Base-by-base conservation (phyloP, 306 rosid species). In the Glycine tomentella region DNA sequence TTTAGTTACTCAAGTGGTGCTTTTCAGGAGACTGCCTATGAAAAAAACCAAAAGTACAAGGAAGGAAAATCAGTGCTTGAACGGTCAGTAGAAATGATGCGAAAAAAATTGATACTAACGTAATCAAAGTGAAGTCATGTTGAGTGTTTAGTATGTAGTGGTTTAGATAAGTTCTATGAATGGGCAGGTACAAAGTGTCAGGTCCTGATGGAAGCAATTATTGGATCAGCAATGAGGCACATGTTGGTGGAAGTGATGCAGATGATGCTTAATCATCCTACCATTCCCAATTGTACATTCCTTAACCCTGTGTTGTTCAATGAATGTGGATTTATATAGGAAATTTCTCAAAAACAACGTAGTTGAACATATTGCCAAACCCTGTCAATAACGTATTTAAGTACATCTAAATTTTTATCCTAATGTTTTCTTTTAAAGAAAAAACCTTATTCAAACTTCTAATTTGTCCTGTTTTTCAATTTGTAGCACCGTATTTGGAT, bases 161-260 rank as follows among this genome's bases (percentile, higher is more conserved):
- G 76, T 76, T 87, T 76, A 84, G 85, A 66, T 82, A 75, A 82
- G 81, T 83, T 91, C 57, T 45, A 52, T 86, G 50, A 56, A 83
- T 87, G 85, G 46, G 85, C 91, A 94, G 98, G 87, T 86, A 8
- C 76, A 92, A 92, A 84, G 76, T 94, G 34, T 74, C 87, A 0
- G 96, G 98, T 73, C 98, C 96, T 15, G 97, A 92, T 46, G 98
- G 93, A 85, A 91, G 86, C 84, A 82, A 86, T 87, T 94, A 86
- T 78, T 92, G 94, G 92, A 84, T 84, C 69, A 86, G 86, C 82
- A 92, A 86, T 66, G 92, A 87, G 84, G 88, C 87, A 12, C 94
- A 92, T 67, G 81, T 86, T 69, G 93, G 91, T 50, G 91, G 93
- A 89, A 92, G 97, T 82, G 98, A 94, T 81, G 96, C 92, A 65